Evolutionary conservation across 495 filamentous ascomycete genomes (phyloP).

Genomic region (Poronia punctata): DNA sequence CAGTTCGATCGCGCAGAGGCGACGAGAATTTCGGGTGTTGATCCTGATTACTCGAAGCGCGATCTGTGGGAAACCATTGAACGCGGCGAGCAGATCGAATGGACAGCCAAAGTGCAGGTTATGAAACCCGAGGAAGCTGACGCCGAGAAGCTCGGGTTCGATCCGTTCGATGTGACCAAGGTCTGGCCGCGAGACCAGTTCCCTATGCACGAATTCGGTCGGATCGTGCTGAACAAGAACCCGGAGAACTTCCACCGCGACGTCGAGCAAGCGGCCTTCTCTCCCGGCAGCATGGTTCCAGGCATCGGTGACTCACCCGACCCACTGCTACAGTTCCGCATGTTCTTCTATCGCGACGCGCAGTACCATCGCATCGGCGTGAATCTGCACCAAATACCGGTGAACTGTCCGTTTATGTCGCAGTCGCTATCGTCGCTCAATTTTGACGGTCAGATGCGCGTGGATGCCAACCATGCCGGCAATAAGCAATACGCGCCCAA

Average conservation of each 20-base stretch:
- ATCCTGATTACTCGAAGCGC: conserved; percentile 49
- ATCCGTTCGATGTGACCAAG: conserved; percentile 51
- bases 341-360: conserved; percentile 78
- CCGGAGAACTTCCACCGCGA: conserved; percentile 62
- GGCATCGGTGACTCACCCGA: conserved; percentile 64
- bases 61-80: conserved; percentile 48
- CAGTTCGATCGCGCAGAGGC: conserved; percentile 48
- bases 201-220: conserved; percentile 60
- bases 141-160: conserved; percentile 40
- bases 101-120: conserved; percentile 46
- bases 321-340: conserved; percentile 68
- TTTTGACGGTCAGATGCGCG: conserved; percentile 63
- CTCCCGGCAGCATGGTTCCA: conserved; percentile 63
- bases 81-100: conserved; percentile 36
- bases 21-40: conserved; percentile 32
- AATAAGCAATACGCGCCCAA: conserved; percentile 50
- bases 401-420: conserved; percentile 60
- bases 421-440: conserved; percentile 61
- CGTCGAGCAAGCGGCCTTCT: conserved; percentile 87
- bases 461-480: conserved; percentile 49
- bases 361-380: conserved; percentile 71
- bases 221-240: conserved; percentile 61
- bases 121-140: conserved; percentile 47
- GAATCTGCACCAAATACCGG: conserved; percentile 77
- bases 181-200: conserved; percentile 64